phyloP scores from a whole-genome alignment of 805 yeast genomes.

The Candida dajiaensis region DNA sequence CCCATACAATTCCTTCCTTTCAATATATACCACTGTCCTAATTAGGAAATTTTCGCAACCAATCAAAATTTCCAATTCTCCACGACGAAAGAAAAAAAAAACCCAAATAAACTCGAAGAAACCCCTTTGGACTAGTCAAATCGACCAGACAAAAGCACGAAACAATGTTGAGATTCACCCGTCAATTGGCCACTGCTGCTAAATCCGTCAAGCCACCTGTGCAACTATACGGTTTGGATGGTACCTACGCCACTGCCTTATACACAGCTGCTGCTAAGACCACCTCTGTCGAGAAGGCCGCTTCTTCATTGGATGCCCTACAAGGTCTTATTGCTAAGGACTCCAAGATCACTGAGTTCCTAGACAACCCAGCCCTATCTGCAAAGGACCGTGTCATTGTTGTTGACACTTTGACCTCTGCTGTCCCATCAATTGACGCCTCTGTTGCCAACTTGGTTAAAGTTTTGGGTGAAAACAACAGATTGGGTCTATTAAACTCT shows the following conservation, averaged over 20 bases:
- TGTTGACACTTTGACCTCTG: constrained; percentile 48
- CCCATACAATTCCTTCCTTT: no score
- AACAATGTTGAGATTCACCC: constrained; percentile 25
- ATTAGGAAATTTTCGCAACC: neutral
- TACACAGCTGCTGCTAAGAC: constrained; percentile 86
- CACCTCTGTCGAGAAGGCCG: constrained; percentile 66
- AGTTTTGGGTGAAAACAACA: constrained; percentile 91
- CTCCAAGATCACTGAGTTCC: constrained; percentile 51
- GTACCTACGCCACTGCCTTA: constrained; percentile 94
- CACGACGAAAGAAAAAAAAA: neutral
- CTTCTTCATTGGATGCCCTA: constrained; percentile 57
- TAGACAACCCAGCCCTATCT: constrained; percentile 81
- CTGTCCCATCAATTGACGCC: constrained; percentile 50
- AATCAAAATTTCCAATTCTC: neutral
- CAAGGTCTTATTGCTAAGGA: constrained; percentile 53
- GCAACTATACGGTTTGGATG: constrained; percentile 91
- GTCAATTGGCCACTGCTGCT: constrained; percentile 71
- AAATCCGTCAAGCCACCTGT: constrained; percentile 75
- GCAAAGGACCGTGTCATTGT: constrained; percentile 66
- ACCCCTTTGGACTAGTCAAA: neutral
- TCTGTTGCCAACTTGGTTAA: constrained; percentile 72
- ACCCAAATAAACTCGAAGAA: neutral
- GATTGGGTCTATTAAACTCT: constrained; percentile 63
- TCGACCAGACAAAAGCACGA: neutral
- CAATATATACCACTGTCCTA: no score